A percentile compares a stretch with the other conserved stretches of the same genome.
Evolutionary conservation across 1,284 basidiomycete species (phyloP).

Genomic region (Tetrapyrgos nigripes): DNA sequence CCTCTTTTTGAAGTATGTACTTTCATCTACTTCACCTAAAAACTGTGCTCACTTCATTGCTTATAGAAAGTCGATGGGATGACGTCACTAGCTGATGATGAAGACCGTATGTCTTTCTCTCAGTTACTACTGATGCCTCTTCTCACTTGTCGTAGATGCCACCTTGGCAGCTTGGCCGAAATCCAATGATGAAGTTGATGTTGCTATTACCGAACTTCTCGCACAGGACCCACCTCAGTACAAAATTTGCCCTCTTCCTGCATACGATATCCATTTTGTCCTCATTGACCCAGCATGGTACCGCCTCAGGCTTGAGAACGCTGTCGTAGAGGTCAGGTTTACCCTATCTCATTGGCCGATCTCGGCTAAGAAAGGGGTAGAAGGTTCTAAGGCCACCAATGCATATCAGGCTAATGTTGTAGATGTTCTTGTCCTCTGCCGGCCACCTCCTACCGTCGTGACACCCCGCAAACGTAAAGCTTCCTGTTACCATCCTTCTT

Average conservation of each 20-base stretch:
- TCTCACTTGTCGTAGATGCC: too few relatives aligned
- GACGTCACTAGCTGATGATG: too few relatives aligned
- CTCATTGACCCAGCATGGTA: conserved; percentile 17
- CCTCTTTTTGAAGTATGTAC: too few relatives aligned
- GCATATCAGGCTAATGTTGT: conserved; percentile 17
- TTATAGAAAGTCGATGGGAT: too few relatives aligned
- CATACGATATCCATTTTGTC: conserved; percentile 16
- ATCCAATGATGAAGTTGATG: too few relatives aligned
- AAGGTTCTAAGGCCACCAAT: conserved; percentile 2
- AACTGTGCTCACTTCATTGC: too few relatives aligned
- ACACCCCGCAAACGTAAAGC: conserved; percentile 16
- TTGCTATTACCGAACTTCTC: too few relatives aligned
- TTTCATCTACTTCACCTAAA: too few relatives aligned
- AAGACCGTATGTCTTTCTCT: too few relatives aligned
- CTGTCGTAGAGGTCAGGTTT: conserved; percentile 21
- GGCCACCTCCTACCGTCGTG: conserved; percentile 1
- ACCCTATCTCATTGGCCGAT: conserved; percentile 22
- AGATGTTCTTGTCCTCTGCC: conserved; percentile 16
- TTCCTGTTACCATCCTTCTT: too few relatives aligned
- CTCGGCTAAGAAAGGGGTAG: neutral
- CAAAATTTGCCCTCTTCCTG: conserved; percentile 15
- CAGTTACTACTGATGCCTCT: too few relatives aligned
- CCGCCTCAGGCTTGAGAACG: conserved; percentile 13
- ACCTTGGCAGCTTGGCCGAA: too few relatives aligned
- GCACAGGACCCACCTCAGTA: neutral